Base-by-base conservation (phyloP, 306 rosid species). In the Prunus salicina region DNA sequence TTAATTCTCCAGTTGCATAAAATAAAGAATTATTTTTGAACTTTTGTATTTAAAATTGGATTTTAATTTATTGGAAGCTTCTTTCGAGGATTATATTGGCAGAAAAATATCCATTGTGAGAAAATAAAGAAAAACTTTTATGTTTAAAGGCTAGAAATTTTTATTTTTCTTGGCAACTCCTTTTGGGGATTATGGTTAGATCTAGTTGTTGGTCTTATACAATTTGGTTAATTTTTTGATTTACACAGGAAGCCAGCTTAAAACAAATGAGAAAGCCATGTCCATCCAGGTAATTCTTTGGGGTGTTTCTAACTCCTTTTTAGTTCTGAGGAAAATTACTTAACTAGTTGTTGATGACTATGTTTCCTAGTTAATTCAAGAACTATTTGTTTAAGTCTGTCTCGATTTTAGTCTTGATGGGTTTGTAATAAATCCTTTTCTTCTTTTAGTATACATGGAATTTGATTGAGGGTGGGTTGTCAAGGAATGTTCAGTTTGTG, bases 231-330 rank as follows among this genome's bases (percentile, higher is more conserved):
- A 50, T 52, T 50, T 65, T 56, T 77, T 72, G 51, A 43, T 72
- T 49, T 41, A 6, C 15, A 52, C 86, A 87, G 88, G 90, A 79
- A 87, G 90, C 73, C 90, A 87, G 72, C 90, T 87, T 28, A 87
- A 87, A 52, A 18, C 79, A 28, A 84, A 87, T 83, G 84, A 87
- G 85, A 82, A 84, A 72, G 90, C 88, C 55, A 87, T 87, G 90
- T 34, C 82, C 12, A 87, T 87, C 66, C 90, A 84, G 88, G 88
- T 84, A 57, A 62, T 19, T 47, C 67, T 14, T 5, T 11, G 20
- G 58, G 16, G 10, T 25, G 34, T 70, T 52, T 52, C 20, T 52
- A 52, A 52, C 20, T 18, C 58, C 2, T 52, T n/a, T 15, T 49
- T 77, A 11, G 32, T 10, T 25, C 16, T 32, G 2, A 34, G 6